Evolutionary conservation across 106 monocot genomes (phyloP).

Genomic region (Allium sativum): DNA sequence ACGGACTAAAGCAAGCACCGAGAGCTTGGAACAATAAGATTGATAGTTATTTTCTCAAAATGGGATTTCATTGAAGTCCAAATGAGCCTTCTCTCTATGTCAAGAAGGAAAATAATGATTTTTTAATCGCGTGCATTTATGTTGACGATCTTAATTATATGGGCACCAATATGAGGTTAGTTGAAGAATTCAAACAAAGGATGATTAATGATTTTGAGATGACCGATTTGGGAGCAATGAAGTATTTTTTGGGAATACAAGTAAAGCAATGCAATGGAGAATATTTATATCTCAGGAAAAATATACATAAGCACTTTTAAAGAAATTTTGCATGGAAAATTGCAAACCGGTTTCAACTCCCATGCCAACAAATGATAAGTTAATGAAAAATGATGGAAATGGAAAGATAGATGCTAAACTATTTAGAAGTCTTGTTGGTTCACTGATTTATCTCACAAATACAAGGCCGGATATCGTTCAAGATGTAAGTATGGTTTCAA

Average conservation of each 20-base stretch:
- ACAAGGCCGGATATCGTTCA: slow-evolving; percentile 7
- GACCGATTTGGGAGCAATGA: background rate
- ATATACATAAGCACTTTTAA: background rate
- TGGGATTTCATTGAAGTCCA: background rate
- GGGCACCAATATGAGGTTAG: background rate
- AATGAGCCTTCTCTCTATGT: background rate
- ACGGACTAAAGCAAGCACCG: background rate
- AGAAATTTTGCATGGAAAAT: background rate
- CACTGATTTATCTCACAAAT: background rate
- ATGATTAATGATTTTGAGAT: slow-evolving; percentile 2
- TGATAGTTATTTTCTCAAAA: background rate
- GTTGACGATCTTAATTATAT: slow-evolving; percentile 13
- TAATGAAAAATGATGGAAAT: background rate
- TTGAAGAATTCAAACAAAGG: slow-evolving; percentile 1
- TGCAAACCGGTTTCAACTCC: slow-evolving; percentile 1
- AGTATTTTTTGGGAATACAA: slow-evolving; percentile 8
- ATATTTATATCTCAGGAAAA: slow-evolving; percentile 2
- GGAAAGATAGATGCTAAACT: background rate
- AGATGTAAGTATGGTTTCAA: background rate
- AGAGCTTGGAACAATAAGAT: slow-evolving; percentile 3
- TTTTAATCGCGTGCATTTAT: slow-evolving; percentile 8
- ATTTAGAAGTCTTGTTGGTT: background rate
- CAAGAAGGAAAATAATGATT: background rate
- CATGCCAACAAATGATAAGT: background rate
- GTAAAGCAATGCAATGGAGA: background rate